Conservation (phyloP, 1,284 basidiomycete species). For the Ustilago lituana region DNA sequence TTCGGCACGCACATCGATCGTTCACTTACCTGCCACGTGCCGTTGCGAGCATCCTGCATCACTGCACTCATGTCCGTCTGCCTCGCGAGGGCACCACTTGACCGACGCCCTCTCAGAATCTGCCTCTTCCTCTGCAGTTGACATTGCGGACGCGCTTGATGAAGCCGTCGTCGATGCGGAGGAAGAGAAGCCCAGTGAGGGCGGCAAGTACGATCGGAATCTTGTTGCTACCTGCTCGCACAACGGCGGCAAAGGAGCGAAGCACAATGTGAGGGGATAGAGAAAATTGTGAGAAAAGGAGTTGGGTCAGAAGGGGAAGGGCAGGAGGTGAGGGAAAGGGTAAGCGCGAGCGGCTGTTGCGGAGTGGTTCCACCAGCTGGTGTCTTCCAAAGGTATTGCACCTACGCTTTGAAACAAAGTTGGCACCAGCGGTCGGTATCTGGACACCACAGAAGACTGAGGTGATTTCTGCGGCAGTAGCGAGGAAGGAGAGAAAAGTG, state of each 20-base stretch:
- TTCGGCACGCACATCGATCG: too few species aligned
- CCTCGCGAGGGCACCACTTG: conserved; percentile 35
- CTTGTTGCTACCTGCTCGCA: conserved; percentile 19
- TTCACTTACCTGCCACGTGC: conserved; percentile 21
- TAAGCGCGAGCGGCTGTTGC: conserved; percentile 1
- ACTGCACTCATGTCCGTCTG: conserved; percentile 19
- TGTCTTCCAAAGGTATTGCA: background rate
- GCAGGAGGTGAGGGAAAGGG: background rate
- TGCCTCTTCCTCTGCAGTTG: background rate
- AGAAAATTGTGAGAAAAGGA: background rate
- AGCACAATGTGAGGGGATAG: too few species aligned
- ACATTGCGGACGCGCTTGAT: too few species aligned
- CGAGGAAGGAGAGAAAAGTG: background rate
- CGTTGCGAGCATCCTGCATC: conserved; percentile 17
- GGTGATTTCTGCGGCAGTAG: conserved; percentile 12
- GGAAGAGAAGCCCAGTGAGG: conserved; percentile 13
- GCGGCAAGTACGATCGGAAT: conserved; percentile 28
- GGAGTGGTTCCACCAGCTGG: background rate
- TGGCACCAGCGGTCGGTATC: conserved; percentile 37
- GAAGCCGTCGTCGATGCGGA: background rate
- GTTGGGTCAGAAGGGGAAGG: conserved; percentile 2
- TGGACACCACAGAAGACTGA: conserved; percentile 9
- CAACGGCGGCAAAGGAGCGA: background rate
- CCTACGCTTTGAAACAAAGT: conserved; percentile 39
- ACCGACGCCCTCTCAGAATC: conserved; percentile 15